Percentiles rank a stretch among this genome's conserved stretches.
Evolutionary conservation across 1,284 basidiomycete species (phyloP).

Genomic region (Ustanciosporium gigantosporum): DNA sequence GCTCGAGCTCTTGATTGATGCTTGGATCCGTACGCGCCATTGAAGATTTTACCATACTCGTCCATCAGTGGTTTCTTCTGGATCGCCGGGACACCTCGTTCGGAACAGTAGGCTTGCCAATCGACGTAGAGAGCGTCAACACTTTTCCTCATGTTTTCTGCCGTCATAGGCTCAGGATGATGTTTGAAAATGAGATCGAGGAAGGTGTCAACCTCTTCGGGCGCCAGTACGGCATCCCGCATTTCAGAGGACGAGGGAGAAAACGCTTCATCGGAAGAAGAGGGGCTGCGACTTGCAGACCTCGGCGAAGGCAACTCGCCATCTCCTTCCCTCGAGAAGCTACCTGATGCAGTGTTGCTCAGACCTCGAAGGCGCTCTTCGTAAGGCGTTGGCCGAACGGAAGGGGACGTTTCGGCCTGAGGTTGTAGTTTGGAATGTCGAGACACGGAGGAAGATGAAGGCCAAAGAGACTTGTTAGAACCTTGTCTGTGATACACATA

Average conservation of each 20-base stretch:
- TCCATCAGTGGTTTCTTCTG: conserved; percentile 39
- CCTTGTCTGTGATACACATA: too few species aligned
- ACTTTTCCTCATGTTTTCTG: conserved; percentile 36
- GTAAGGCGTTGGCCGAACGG: too few species aligned
- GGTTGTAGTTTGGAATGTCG: too few species aligned
- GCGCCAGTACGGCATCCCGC: conserved; percentile 1
- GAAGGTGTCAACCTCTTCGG: conserved; percentile 27
- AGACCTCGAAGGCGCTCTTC: too few species aligned
- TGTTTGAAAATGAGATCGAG: conserved; percentile 35
- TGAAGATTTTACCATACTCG: conserved; percentile 35
- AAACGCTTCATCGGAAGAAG: not conserved
- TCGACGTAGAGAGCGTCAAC: conserved; percentile 30
- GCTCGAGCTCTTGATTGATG: conserved; percentile 16
- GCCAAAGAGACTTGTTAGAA: too few species aligned
- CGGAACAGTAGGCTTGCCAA: conserved; percentile 21
- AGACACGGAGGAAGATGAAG: too few species aligned
- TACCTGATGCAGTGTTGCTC: too few species aligned
- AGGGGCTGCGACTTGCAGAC: too few species aligned
- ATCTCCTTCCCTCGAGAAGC: too few species aligned
- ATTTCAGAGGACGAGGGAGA: not conserved
- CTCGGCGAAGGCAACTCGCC: too few species aligned
- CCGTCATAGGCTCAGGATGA: conserved; percentile 28
- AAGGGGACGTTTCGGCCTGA: too few species aligned
- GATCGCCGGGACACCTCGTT: conserved; percentile 11
- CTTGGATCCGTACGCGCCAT: conserved; percentile 22